Evolutionary conservation across 2,329 filamentous ascomycete species (phyloP).

Genomic region (Pseudogymnoascus sp.): DNA sequence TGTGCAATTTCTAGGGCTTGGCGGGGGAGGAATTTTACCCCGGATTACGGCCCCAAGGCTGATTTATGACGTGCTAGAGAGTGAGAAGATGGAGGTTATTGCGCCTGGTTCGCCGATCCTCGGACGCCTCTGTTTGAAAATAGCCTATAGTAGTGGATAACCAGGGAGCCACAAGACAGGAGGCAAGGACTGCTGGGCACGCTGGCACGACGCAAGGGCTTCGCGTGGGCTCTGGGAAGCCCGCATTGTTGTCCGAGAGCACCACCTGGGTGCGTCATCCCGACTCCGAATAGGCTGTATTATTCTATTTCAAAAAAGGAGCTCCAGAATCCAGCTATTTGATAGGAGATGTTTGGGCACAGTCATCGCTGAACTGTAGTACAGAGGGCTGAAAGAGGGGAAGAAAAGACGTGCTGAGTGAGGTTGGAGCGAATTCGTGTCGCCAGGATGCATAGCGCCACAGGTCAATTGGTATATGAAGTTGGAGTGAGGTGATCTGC

Average conservation of each 20-base stretch:
- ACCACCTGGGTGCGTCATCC: not conserved
- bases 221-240: not conserved
- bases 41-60: constrained; percentile 1
- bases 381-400: not conserved
- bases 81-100: not conserved
- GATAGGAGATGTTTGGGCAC: not conserved
- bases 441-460: not conserved
- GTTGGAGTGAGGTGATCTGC: not conserved
- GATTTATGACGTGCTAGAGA: not conserved
- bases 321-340: not conserved
- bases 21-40: constrained; percentile 1
- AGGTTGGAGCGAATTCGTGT: not conserved
- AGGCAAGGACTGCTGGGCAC: not conserved
- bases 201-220: not conserved
- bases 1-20: not conserved
- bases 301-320: not conserved
- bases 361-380: not conserved
- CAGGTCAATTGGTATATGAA: not conserved
- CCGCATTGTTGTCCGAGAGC: not conserved
- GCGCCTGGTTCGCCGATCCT: not conserved
- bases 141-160: not conserved
- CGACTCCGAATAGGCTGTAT: not conserved
- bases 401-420: not conserved
- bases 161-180: not conserved
- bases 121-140: not conserved